Percentiles rank a stretch among this genome's conserved stretches.
Conservation (phyloP, 108 stramenopile species). For the Pseudonitzschia pungens region DNA sequence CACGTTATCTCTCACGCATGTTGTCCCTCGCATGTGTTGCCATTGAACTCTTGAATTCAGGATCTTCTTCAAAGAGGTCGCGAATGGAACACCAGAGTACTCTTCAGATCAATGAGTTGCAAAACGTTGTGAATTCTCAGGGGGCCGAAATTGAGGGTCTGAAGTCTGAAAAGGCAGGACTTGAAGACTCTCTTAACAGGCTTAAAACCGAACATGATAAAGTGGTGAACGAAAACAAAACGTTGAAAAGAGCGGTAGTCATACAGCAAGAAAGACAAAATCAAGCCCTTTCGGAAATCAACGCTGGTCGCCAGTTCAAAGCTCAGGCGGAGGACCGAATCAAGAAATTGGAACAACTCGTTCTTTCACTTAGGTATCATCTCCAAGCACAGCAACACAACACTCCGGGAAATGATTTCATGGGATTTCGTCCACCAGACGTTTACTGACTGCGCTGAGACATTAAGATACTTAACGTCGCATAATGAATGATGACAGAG, state of each 20-base stretch:
- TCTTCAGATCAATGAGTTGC: slow-evolving; percentile 37
- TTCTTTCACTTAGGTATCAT: slow-evolving; percentile 73
- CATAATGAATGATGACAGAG: too few relatives aligned
- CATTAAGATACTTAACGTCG: neutral
- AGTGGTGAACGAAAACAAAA: slow-evolving; percentile 69
- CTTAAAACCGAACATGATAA: slow-evolving; percentile 58
- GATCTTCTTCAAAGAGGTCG: slow-evolving; percentile 30
- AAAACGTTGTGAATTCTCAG: slow-evolving; percentile 57
- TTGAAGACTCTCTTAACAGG: slow-evolving; percentile 34
- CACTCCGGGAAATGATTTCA: slow-evolving; percentile 68
- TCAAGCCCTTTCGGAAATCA: slow-evolving; percentile 62
- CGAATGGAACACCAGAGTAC: slow-evolving; percentile 6
- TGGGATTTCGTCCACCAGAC: slow-evolving; percentile 73
- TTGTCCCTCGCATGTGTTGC: too few relatives aligned
- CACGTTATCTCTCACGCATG: too few relatives aligned
- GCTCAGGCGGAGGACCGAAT: slow-evolving; percentile 68
- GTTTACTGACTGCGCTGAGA: slow-evolving; percentile 50
- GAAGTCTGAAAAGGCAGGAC: slow-evolving; percentile 54
- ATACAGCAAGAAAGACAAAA: slow-evolving; percentile 85
- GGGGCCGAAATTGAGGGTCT: slow-evolving; percentile 64
- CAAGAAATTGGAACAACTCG: slow-evolving; percentile 79
- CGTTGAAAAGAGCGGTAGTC: slow-evolving; percentile 71
- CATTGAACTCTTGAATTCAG: too few relatives aligned
- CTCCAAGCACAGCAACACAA: slow-evolving; percentile 58
- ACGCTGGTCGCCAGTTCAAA: slow-evolving; percentile 63